Base-by-base conservation (phyloP, 495 filamentous ascomycete genomes). In the Tuber borchii region DNA sequence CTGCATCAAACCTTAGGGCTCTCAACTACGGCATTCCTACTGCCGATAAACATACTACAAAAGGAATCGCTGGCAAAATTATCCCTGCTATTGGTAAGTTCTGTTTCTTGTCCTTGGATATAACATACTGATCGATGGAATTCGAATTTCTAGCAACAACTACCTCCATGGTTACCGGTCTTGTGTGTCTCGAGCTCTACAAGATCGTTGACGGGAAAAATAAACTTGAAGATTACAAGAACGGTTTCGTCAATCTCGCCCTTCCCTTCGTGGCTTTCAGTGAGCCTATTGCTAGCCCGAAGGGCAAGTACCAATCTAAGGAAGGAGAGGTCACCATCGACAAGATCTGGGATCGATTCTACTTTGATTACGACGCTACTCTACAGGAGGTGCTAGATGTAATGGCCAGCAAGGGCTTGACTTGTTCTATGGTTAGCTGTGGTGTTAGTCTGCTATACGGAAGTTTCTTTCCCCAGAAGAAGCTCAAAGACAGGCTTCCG, bases 41-140 rank as follows among this genome's bases (percentile, higher is more conserved):
- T 76, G 94, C 96, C 0, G 94, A 99, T 82, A 88, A 92, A 73
- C 96, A 97, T 88, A 83, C 94, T 89, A 99, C 94, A 74, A 99
- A 99, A 86, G 97, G 98, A 85, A 98, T 99, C 85, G 96, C 96
- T 39, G 96, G 96, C 83, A 99, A 98, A 88, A 99, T 99, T 80
- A 98, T 99, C 80, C 96, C 96, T 45, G 96, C 96, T 68, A 99
- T 99, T 85, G 96, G 82, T 83, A 26, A 61, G 39, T 37, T 31
- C 3, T 9, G 6, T 8, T 31, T 65, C 37, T 37, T 71, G 16
- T 37, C 46, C 39, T 6, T n/a, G 9, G 2, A 45, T 75, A 72
- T 9, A 31, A 20, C 37, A 70, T 70, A 61, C 40, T n/a, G 17
- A 14, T 72, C 71, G 71, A 73, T 78, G 48, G 31, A 45, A 70